These are phyloP conservation scores for Pyrenophora graminea DNA, from an alignment of 2,329 filamentous ascomycete species.

Conservation along the genomic window DNA sequence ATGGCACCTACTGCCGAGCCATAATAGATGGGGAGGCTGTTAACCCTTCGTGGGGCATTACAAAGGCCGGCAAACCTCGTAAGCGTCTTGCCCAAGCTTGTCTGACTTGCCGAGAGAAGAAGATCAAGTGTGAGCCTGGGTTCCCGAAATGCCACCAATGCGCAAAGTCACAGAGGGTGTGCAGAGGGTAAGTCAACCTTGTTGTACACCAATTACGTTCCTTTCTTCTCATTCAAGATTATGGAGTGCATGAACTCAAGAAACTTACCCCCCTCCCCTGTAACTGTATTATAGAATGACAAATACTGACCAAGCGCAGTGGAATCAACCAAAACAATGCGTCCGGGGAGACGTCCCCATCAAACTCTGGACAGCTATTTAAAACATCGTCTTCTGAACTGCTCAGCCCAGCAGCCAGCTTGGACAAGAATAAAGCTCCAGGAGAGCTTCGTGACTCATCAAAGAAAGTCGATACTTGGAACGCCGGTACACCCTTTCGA, in stretches of 20 bases:
- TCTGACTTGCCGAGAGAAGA: conserved; percentile 91
- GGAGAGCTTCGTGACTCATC: conserved; percentile 38
- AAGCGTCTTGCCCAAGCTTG: conserved; percentile 93
- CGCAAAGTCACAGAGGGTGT: conserved; percentile 84
- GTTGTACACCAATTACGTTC: neutral
- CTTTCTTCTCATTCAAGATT: conserved; percentile 6
- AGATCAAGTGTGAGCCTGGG: conserved; percentile 94
- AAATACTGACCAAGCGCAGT: conserved; percentile 40
- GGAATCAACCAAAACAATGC: conserved; percentile 41
- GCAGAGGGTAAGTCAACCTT: conserved; percentile 62
- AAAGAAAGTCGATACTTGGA: conserved; percentile 36
- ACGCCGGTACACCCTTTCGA: conserved; percentile 32
- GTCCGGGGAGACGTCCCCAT: conserved; percentile 41
- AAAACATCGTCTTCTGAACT: conserved; percentile 39
- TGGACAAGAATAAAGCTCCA: conserved; percentile 35
- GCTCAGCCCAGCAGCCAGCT: conserved; percentile 33
- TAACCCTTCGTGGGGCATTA: conserved; percentile 91
- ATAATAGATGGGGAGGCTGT: conserved; percentile 84
- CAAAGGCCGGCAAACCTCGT: conserved; percentile 89
- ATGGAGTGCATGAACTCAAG: conserved; percentile 29
- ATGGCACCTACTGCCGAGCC: conserved; percentile 80
- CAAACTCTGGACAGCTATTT: conserved; percentile 36
- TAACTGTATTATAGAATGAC: conserved; percentile 28
- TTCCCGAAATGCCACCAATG: conserved; percentile 87
- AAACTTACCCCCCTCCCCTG: conserved; percentile 13